Evolutionary conservation across 257 asterid species (phyloP), one percentile per base, ranked within the genome.

Genomic region (Plectranthus barbatus): DNA sequence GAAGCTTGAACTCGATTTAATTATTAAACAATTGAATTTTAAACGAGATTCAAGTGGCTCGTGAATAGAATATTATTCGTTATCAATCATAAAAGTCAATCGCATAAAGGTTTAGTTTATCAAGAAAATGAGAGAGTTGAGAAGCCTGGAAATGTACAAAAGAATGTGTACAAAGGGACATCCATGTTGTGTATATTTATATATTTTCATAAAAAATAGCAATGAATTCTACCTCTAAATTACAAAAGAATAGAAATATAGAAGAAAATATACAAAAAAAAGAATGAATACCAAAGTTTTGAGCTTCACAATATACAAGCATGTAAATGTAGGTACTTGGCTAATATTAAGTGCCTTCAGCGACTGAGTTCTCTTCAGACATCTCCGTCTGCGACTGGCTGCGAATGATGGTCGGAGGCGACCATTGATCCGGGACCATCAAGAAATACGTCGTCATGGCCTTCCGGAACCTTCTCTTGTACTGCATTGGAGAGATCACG

Each of bases 401-500:
- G 15, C 85, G 85, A 24, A 62, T 33, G 44, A 78, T 46, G 13
- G 76, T 74, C 5, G 87, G 84, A 40, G 95, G 91, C 37, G 95
- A 87, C 99, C 99, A 89, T 51, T 90, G 90, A 82, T 93, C 99
- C 8, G 96, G 99, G 57, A 93, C 94, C 95, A 85, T 86, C 72
- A 93, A 76, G 66, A 89, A 93, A 67, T 93, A 93, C 7, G 97
- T 81, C 0, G 96, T 78, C 97, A 93, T 87, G 45, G 99, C 99
- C 70, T 90, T 93, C 42, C 99, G 76, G 76, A 93, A 93, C 74
- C 99, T 90, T 70, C 76, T 89, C 72, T 93, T 93, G 83, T 93
- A 93, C 74, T 93, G 96, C 70, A 81, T 84, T 1, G 97, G 97
- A 14, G 99, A 93, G 37, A 93, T 93, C 45, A 93, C 92, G 0